Evolutionary conservation across 768 basidiomycete species (phyloP), one percentile per base, ranked within the genome.

Genomic region (Suillus sp.): DNA sequence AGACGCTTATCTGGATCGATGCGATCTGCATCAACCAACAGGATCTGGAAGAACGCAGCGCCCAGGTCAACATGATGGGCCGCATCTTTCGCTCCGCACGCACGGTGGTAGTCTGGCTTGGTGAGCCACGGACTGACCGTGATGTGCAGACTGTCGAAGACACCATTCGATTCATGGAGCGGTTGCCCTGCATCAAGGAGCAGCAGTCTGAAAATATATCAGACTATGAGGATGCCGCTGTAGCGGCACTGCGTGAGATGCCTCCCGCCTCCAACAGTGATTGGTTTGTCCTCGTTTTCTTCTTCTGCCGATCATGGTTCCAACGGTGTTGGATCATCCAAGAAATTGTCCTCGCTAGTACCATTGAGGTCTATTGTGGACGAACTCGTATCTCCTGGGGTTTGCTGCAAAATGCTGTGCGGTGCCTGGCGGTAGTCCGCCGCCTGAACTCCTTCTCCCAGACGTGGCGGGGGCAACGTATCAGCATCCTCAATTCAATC

Each of bases 21-120:
- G 61, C 61, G 18, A 62, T 62, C 8, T 62, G 61, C 54, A 62
- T 62, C 11, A 62, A 62, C n/a, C 61, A 62, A 20, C 57, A 62
- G 27, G 56, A 62, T 56, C 61, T 43, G 8, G 37, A 58, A 37
- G 61, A 62, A 34, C 61, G 61, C 10, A 38, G 25, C 37, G 61
- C 57, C 30, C 61, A 62, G 42, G 61, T 62, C 22, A 20, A 37
- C n/a, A 57, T 59, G 57, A 62, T 62, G 61, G 57, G 56, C 11
- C 22, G 13, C 54, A 62, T 62, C 61, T 62, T 40, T 38, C 40
- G n/a, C 18, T 32, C 25, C 22, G 61, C 61, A 42, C 35, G 16
- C 16, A 56, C 57, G 22, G 61, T 62, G 8, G 32, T 62, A 22
- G 40, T 62, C 48, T 62, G 61, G 61, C 61, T 62, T 27, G 61